Evolutionary conservation across 371 early-diverging fungal genomes (phyloP).

Genomic region (Entomophthora muscae): DNA sequence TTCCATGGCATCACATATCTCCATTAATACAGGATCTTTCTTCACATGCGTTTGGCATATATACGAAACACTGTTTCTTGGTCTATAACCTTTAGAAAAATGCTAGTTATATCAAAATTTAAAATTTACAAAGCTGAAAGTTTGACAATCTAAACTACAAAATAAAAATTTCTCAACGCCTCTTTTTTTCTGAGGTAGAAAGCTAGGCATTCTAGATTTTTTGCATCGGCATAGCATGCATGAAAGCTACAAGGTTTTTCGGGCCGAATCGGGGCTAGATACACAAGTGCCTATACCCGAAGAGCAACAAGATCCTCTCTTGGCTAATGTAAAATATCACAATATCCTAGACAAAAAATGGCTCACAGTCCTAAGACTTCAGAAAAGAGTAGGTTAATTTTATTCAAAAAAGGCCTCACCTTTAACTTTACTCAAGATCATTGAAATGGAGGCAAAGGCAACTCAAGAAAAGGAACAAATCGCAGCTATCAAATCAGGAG

Average conservation of each 20-base stretch:
- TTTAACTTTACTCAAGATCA: neutral
- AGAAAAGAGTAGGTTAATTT: neutral
- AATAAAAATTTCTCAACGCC: neutral
- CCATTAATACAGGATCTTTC: neutral
- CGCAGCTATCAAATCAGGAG: neutral
- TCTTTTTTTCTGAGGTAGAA: neutral
- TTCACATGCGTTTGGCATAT: no score
- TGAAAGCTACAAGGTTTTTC: neutral
- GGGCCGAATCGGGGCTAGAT: neutral
- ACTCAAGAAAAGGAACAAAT: neutral
- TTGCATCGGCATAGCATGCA: neutral
- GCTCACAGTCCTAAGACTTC: neutral
- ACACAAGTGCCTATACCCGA: neutral
- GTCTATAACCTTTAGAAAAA: neutral
- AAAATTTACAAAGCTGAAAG: neutral
- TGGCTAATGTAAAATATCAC: neutral
- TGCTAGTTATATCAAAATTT: neutral
- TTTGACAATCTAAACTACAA: neutral
- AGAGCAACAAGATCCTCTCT: neutral
- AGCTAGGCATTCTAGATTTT: neutral
- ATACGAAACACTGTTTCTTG: no score
- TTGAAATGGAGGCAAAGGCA: neutral
- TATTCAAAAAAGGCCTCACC: neutral
- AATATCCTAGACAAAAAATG: neutral
- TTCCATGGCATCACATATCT: neutral